Base-by-base conservation (phyloP, 257 asterid genomes). In the Paraleonurus japonicus region DNA sequence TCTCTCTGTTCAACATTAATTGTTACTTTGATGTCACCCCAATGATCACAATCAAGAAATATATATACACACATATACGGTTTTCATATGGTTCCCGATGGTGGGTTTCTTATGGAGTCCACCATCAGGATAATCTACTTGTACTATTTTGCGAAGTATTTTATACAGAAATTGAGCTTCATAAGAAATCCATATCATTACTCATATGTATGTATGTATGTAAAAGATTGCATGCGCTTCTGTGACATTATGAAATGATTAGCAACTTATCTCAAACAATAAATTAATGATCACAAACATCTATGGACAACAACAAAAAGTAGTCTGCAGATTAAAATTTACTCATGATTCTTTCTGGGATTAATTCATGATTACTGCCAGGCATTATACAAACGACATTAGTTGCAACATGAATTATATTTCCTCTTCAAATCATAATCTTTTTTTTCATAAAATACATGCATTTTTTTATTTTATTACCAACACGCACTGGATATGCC, bases 301-400 rank as follows among this genome's bases (percentile, higher is more conserved):
- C 15, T 53, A 30, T 11, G 35, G 5, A 4, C 10, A 8, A 8
- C 35, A 7, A 66, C 30, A 26, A 47, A 2, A 17, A 67, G 13
- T 28, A 30, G 13, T 33, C 54, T 23, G 70, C 4, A 24, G 58
- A 26, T 65, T 16, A n/a, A 26, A 2, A 6, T 24, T n/a, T n/a
- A 26, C 8, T 15, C 53, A 69, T 35, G 72, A 54, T 41, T 60
- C 61, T 61, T 41, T 60, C 61, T 61, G 62, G 70, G 54, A 19
- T 54, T 39, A 26, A 53, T 39, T 57, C 72, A 54, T 37, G 57
- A 43, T 65, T 15, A 2, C 57, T 64, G 5, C 1, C 33, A 43
- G 57, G 69, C 55, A 23, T 63, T 35, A 33, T 26, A 35, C 51
- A 35, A 37, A 15, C 10, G 19, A 17, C 47, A 5, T n/a, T n/a